These are phyloP conservation scores for Dinochytrium kinnereticum DNA, from an alignment of 371 early-diverging fungal genomes.

Conservation along the genomic window DNA sequence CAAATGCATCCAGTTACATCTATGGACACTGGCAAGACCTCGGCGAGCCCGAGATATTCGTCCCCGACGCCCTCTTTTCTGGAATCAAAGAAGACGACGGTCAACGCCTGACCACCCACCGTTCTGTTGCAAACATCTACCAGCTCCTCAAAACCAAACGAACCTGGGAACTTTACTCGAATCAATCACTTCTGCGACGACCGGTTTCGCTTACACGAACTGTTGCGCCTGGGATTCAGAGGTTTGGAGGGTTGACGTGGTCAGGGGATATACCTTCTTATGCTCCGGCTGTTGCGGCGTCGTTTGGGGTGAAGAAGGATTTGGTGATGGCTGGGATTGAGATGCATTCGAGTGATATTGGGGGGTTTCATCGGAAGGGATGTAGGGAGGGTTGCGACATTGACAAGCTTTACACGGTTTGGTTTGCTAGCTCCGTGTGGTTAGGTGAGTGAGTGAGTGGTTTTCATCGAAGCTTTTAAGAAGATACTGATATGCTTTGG, in stretches of 20 bases:
- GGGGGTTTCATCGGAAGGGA: slow-evolving; percentile 24
- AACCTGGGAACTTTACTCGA: slow-evolving; percentile 17
- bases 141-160: slow-evolving; percentile 27
- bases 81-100: slow-evolving; percentile 27
- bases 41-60: slow-evolving; percentile 30
- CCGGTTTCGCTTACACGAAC: slow-evolving; percentile 18
- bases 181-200: slow-evolving; percentile 12
- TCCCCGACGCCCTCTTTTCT: slow-evolving; percentile 9
- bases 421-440: slow-evolving; percentile 12
- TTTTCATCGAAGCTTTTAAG: too few relatives aligned
- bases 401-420: slow-evolving; percentile 16
- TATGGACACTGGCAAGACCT: slow-evolving; percentile 32
- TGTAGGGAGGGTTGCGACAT: background rate
- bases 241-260: slow-evolving; percentile 27
- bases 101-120: slow-evolving; percentile 11
- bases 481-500: background rate
- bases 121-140: slow-evolving; percentile 29
- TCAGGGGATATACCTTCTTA: slow-evolving; percentile 25
- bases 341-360: slow-evolving; percentile 21
- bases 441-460: too few relatives aligned
- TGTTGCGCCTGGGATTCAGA: slow-evolving; percentile 31
- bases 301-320: slow-evolving; percentile 26
- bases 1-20: slow-evolving; percentile 11
- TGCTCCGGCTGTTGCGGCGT: slow-evolving; percentile 13
- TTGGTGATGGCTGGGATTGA: slow-evolving; percentile 32